These are phyloP conservation scores for Fusarium floridanum DNA, from an alignment of 2,329 filamentous ascomycete species.

Conservation along the genomic window DNA sequence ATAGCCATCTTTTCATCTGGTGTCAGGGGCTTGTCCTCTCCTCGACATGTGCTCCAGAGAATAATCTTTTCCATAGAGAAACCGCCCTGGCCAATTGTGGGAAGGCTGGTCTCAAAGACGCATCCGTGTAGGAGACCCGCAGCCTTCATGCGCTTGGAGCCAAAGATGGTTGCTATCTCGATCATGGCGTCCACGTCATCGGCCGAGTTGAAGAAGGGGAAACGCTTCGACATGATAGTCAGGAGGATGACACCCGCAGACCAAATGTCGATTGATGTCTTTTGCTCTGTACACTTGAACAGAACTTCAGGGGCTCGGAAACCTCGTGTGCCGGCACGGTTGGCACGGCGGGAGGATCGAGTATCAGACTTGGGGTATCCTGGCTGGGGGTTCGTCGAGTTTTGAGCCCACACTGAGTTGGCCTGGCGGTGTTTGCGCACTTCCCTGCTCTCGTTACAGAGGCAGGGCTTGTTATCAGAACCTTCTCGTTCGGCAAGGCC, in stretches of 20 bases:
- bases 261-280: slow-evolving; percentile 96
- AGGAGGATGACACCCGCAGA: slow-evolving; percentile 95
- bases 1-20: slow-evolving; percentile 80
- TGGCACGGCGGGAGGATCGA: slow-evolving; percentile 88
- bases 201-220: slow-evolving; percentile 99
- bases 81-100: slow-evolving; percentile 86
- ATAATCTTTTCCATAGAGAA: slow-evolving; percentile 95
- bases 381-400: slow-evolving; percentile 63
- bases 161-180: slow-evolving; percentile 96
- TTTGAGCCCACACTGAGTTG: slow-evolving; percentile 68
- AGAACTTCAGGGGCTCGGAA: slow-evolving; percentile 97
- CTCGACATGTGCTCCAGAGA: slow-evolving; percentile 90
- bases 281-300: slow-evolving; percentile 96
- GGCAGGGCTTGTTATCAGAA: slow-evolving; percentile 81
- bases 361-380: slow-evolving; percentile 93
- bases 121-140: slow-evolving; percentile 89
- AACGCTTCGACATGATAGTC: slow-evolving; percentile 91
- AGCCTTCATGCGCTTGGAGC: slow-evolving; percentile 83
- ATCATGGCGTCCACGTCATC: slow-evolving; percentile 98
- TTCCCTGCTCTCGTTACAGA: slow-evolving; percentile 77
- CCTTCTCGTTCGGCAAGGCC: slow-evolving; percentile 91
- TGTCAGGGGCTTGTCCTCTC: slow-evolving; percentile 68
- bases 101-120: slow-evolving; percentile 92
- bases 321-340: slow-evolving; percentile 92
- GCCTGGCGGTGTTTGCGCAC: slow-evolving; percentile 73